Base-by-base conservation (phyloP, 805 yeast genomes). In the Metschnikowia lochheadii region DNA sequence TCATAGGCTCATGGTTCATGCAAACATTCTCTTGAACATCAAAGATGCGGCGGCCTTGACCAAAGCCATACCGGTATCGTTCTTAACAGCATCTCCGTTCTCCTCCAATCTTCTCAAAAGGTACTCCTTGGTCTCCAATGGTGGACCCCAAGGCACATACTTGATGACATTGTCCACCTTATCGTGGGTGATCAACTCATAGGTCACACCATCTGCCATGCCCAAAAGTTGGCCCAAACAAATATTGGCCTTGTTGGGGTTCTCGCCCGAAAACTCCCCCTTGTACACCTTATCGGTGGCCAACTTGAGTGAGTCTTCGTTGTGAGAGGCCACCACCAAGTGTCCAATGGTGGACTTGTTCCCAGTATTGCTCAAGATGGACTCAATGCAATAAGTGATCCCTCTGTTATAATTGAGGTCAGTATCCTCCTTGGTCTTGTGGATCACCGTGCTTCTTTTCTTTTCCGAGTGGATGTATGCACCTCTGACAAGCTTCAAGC, bases 121-220 rank as follows among this genome's bases (percentile, higher is more conserved):
- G 65, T 91, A 91, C 59, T 89, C 96, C 72, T 88, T 89, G 51
- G 97, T 90, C 71, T 92, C 97, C 58, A 82, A 70, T 49, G 96
- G 95, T 33, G 97, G 97, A 8, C 97, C 97, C 97, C 97, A 91
- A 15, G 97, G 96, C 55, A 91, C 97, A 65, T 92, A 91, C 72
- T 92, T 92, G 70, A 92, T 84, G 48, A 91, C 84, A 62, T 89
- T 89, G 54, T 78, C 81, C 41, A 81, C 87, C 41, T 80, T 76
- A 57, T 86, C 81, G 43, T 82, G 75, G 38, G 76, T 70, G 50
- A 88, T 81, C 62, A 91, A 77, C 58, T 87, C 89, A 65, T 79
- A 78, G 23, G 97, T 89, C 53, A 88, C 80, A 61, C 86, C 85
- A 68, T 91, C 98, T 46, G 96, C 95, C 97, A 91, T 92, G 35